A percentile compares a stretch with the other conserved stretches of the same genome.
phyloP scores from a whole-genome alignment of 176 grass and related monocot species.

The Carex littledalei region DNA sequence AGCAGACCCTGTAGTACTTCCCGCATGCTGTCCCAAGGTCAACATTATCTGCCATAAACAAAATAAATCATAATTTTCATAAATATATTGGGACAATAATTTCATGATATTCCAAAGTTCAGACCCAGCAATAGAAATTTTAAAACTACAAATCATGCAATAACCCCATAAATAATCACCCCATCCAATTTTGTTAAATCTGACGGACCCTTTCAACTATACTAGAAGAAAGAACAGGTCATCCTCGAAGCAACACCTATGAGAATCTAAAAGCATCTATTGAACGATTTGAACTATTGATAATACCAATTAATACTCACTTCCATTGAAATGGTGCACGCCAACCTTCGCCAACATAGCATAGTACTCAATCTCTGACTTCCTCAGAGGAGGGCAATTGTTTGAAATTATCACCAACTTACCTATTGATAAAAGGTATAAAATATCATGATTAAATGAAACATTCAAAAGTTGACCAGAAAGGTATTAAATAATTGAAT shows the following conservation, averaged over 20 bases:
- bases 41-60: conserved; percentile 63
- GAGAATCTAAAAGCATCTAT: neutral
- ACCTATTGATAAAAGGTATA: conserved; percentile 25
- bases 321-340: conserved; percentile 95
- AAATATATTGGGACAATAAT: neutral
- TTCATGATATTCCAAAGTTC: neutral
- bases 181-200: neutral
- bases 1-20: conserved; percentile 90
- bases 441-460: neutral
- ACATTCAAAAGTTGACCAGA: neutral
- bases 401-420: conserved; percentile 87
- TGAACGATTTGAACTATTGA: neutral
- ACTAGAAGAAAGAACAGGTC: neutral
- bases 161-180: neutral
- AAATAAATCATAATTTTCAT: neutral
- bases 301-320: conserved; percentile 32
- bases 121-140: neutral
- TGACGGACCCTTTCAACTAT: neutral
- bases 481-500: neutral
- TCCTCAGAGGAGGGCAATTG: conserved; percentile 90
- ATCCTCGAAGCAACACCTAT: neutral
- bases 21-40: conserved; percentile 94
- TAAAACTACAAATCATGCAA: neutral
- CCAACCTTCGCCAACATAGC: conserved; percentile 91
- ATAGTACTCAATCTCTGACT: conserved; percentile 97